Evolutionary conservation across 306 rosid species (phyloP), one percentile per base, ranked within the genome.

Genomic region (Pterocarpus macrocarpus): DNA sequence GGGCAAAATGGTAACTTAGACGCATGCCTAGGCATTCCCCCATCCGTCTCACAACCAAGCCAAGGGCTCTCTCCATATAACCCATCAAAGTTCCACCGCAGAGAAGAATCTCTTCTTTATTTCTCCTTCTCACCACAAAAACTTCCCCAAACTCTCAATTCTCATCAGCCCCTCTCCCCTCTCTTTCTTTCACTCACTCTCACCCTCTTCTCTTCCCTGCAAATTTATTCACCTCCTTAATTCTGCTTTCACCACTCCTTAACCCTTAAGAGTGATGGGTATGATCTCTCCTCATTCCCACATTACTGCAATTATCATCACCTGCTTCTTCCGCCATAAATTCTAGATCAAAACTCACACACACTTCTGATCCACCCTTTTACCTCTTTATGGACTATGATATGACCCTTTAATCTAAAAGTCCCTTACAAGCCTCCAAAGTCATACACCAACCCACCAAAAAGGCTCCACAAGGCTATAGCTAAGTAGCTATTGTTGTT

Each of bases 31-130:
- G 41, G 45, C 83, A 30, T 47, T 47, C 36, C 63, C 53, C 76
- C 28, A 22, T 22, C 79, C 7, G 69, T 86, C 88, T 73, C 77
- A 81, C 73, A 83, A 61, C 5, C 78, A 52, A 73, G 45, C 73
- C 83, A 16, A 77, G 30, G 64, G 76, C 89, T 79, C 91, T 88
- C 89, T 89, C 86, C 82, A 86, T 89, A 89, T 86, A 90, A 80
- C 85, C 87, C 88, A 76, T 85, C 86, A 80, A 80, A 55, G 87
- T 81, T 68, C 88, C 81, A 66, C 79, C 88, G 76, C 77, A 53
- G 28, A 63, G 85, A 79, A 82, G 90, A 88, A 71, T 86, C 87
- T 73, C 75, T 79, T 50, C 53, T 65, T 47, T 84, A 52, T 83
- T 58, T 62, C 50, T 77, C 69, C 61, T 13, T 57, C 4, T 69